These are phyloP conservation scores for Setaria italica DNA, from an alignment of 202 grass and related monocot species.

Conservation along the genomic window DNA sequence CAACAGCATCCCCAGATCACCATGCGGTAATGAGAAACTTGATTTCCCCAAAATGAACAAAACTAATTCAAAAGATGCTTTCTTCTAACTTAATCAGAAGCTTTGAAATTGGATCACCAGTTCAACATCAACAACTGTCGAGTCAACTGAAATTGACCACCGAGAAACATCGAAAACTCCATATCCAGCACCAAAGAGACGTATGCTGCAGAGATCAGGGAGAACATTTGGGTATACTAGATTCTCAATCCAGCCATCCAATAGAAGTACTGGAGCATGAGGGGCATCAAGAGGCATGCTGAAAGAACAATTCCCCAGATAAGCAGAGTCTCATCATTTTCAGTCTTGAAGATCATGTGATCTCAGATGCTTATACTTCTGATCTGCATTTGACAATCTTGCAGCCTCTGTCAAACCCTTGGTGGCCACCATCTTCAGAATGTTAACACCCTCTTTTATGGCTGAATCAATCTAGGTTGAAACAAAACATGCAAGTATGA, in stretches of 20 bases:
- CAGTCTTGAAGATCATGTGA: constrained; percentile 53
- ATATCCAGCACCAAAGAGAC: background rate
- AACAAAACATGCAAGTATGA: constrained; percentile 32
- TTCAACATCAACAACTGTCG: background rate
- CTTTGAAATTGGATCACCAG: background rate
- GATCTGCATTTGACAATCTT: constrained; percentile 65
- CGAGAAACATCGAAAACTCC: background rate
- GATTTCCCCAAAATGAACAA: background rate
- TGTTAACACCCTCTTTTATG: constrained; percentile 69
- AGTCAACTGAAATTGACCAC: background rate
- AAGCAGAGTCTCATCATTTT: background rate
- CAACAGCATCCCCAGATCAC: background rate
- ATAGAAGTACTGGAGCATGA: background rate
- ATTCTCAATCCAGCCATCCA: constrained; percentile 3
- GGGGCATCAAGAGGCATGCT: background rate
- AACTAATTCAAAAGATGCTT: background rate
- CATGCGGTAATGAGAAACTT: background rate
- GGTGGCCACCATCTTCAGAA: constrained; percentile 71
- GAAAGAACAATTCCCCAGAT: background rate
- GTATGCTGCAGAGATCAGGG: background rate
- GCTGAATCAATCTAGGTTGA: constrained; percentile 76
- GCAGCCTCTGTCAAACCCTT: constrained; percentile 70
- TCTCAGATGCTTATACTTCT: constrained; percentile 91
- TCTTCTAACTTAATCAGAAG: background rate
- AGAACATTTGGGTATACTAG: background rate